A percentile compares a stretch with the other conserved stretches of the same genome.
Conservation (phyloP, 305 asterid species). For the Fraxinus velutina region DNA sequence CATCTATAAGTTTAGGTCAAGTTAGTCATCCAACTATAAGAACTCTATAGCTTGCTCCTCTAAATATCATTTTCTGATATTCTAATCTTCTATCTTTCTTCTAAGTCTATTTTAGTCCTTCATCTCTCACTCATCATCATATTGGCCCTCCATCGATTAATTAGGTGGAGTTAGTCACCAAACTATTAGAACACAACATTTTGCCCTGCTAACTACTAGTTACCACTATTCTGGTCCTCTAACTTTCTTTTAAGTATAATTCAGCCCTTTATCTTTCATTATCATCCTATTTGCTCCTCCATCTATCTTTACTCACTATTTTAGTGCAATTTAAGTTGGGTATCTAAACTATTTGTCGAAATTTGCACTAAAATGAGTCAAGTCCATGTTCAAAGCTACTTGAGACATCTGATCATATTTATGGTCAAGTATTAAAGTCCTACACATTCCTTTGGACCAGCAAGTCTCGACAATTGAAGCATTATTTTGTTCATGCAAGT, state of each 20-base stretch:
- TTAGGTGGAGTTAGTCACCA: background rate
- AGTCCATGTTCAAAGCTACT: background rate
- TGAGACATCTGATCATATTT: background rate
- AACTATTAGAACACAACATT: background rate
- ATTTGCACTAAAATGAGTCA: background rate
- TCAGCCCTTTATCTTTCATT: background rate
- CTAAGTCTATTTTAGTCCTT: background rate
- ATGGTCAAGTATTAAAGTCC: background rate
- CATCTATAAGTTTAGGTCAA: background rate
- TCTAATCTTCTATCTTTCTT: background rate
- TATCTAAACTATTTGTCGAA: background rate
- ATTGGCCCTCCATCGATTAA: background rate
- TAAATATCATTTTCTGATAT: no score
- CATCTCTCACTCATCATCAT: background rate
- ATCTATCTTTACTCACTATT: background rate
- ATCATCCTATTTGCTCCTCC: background rate
- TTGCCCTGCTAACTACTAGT: background rate
- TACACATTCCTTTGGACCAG: background rate
- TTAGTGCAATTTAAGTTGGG: background rate
- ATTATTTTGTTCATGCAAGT: no score
- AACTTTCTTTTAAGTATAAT: background rate
- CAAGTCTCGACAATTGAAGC: background rate
- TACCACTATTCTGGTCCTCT: background rate
- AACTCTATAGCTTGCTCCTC: background rate
- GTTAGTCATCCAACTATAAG: background rate